These are phyloP conservation scores for Volutella citrinella DNA, from an alignment of 2,329 filamentous ascomycete species.

Conservation along the genomic window DNA sequence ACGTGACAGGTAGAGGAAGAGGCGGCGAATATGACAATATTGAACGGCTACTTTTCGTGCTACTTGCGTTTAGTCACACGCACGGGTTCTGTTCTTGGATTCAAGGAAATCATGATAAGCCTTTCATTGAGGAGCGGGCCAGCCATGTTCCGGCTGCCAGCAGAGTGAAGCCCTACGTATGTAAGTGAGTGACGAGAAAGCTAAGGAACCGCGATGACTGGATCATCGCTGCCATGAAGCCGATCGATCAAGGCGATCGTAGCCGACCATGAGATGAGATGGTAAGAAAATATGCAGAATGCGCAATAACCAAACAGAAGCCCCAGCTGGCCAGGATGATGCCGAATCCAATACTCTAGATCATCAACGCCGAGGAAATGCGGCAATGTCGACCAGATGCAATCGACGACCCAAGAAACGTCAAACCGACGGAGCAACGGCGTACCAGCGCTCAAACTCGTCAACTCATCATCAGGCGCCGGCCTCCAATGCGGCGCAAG, in stretches of 20 bases:
- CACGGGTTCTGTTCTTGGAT: too few relatives aligned
- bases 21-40: constrained; percentile 21
- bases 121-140: too few relatives aligned
- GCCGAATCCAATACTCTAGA: constrained; percentile 18
- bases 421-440: constrained; percentile 15
- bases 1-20: constrained; percentile 26
- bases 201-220: too few relatives aligned
- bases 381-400: constrained; percentile 23
- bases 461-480: constrained; percentile 15
- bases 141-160: too few relatives aligned
- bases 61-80: too few relatives aligned
- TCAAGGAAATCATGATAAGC: constrained; percentile 3
- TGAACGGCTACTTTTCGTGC: constrained; percentile 6
- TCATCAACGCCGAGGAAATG: constrained; percentile 25
- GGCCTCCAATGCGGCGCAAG: constrained; percentile 38
- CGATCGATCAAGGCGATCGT: too few relatives aligned
- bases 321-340: constrained; percentile 11
- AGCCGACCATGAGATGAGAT: too few relatives aligned
- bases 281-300: constrained; percentile 13
- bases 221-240: too few relatives aligned
- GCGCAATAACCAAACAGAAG: constrained; percentile 2
- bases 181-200: too few relatives aligned
- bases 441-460: constrained; percentile 16
- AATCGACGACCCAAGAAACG: constrained; percentile 12
- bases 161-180: too few relatives aligned